A percentile compares a stretch with the other conserved stretches of the same genome.
phyloP scores from a whole-genome alignment of 2,329 filamentous ascomycete genomes.

The Colletotrichum magnum region DNA sequence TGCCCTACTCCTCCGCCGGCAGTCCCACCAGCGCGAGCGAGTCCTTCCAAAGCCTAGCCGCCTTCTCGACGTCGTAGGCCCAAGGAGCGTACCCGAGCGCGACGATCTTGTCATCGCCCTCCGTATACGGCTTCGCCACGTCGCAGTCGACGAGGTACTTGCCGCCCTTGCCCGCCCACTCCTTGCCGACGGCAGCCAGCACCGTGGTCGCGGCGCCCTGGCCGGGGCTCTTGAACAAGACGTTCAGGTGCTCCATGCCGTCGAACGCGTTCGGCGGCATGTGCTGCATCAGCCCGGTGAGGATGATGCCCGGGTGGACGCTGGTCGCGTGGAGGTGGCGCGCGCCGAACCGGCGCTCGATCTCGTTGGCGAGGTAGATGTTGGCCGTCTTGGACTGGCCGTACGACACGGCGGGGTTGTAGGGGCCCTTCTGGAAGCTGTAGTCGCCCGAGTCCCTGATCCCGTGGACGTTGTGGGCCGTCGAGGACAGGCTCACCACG shows the following conservation, averaged over 20 bases:
- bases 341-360: slow-evolving; percentile 55
- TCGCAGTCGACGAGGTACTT: slow-evolving; percentile 60
- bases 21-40: slow-evolving; percentile 33
- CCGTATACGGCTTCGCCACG: slow-evolving; percentile 31
- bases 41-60: slow-evolving; percentile 21
- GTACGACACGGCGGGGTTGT: slow-evolving; percentile 57
- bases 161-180: slow-evolving; percentile 61
- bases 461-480: slow-evolving; percentile 51
- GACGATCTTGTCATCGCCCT: slow-evolving; percentile 21
- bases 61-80: slow-evolving; percentile 11
- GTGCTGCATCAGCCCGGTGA: slow-evolving; percentile 41
- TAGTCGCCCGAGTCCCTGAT: slow-evolving; percentile 50
- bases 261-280: slow-evolving; percentile 14
- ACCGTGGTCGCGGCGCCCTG: slow-evolving; percentile 65
- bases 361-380: slow-evolving; percentile 63
- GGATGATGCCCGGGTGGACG: slow-evolving; percentile 63
- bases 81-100: slow-evolving; percentile 1
- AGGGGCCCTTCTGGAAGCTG: slow-evolving; percentile 43
- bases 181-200: slow-evolving; percentile 57
- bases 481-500: slow-evolving; percentile 60
- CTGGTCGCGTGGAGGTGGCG: slow-evolving; percentile 52
- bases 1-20: slow-evolving; percentile 23
- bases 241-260: slow-evolving; percentile 17
- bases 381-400: slow-evolving; percentile 65
- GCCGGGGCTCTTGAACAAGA: slow-evolving; percentile 43